Base-by-base conservation (phyloP, 164 flowering plant genomes). In the Platanus orientalis region DNA sequence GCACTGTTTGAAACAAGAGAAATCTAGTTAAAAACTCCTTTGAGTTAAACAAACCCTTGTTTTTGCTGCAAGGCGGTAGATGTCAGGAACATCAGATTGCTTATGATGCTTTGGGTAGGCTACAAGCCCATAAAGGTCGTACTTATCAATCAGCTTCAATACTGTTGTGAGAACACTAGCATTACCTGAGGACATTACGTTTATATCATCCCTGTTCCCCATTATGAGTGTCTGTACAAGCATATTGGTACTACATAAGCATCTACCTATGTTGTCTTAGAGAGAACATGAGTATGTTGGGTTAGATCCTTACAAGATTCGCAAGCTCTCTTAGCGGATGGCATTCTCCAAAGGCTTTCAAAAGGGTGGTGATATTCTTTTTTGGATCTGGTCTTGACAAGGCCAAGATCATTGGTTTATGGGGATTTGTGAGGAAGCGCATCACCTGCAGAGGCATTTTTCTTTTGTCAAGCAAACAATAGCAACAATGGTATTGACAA, bases 41-140 rank as follows among this genome's bases (percentile, higher is more conserved):
- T 21, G 24, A 49, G 34, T 26, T 1, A 20, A 54, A 19, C 26
- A 7, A 60, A 91, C 98, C 98, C 76, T 93, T 50, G 94, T 81
- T 64, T 83, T 85, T 56, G 85, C 97, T 5, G 97, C 96, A 54
- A 93, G 89, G 1, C 94, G 84, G 63, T 93, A 93, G 57, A 93
- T 93, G 14, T 93, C 98, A 5, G 98, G 96, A 61, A 93, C 98
- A 79, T 93, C 98, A 34, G 70, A 67, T 60, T 93, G 98, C 71
- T 81, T 93, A 75, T 93, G 98, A 82, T 93, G 98, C 79, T 93
- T 93, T 13, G 98, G 97, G 69, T 84, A 85, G 32, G 98, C 98
- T 45, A 93, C 97, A 67, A 75, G 86, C 28, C 98, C 98, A 73
- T 90, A 93, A 9, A 93, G 88, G 69, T 93, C 98, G 67, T 90